phyloP scores from a whole-genome alignment of 2,329 filamentous ascomycete species.

The Fusarium phyllophilum region DNA sequence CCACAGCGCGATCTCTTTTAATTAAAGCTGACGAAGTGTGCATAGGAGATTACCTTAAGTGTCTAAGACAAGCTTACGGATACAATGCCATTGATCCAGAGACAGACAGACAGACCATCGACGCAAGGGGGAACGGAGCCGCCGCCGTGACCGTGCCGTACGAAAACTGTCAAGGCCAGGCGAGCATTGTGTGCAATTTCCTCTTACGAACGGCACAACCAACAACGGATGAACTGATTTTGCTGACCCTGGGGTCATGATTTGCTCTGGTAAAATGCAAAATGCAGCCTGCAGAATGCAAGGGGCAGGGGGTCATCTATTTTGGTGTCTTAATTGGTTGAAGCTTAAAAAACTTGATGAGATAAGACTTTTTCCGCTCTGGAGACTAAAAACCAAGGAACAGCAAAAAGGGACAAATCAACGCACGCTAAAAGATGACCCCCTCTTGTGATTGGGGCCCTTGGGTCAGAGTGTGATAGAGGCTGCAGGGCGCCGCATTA shows the following conservation, averaged over 20 bases:
- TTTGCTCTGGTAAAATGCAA: neutral
- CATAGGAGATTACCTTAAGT: neutral
- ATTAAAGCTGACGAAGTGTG: conserved; percentile 2
- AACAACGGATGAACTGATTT: conserved; percentile 19
- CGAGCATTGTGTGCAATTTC: neutral
- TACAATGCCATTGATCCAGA: conserved; percentile 8
- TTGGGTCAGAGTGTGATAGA: neutral
- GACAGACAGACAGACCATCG: neutral
- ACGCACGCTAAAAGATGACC: conserved; percentile 4
- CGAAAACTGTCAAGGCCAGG: neutral
- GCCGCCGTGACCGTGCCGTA: neutral
- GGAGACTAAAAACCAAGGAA: conserved; percentile 1
- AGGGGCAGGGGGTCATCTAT: neutral
- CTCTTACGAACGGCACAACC: neutral
- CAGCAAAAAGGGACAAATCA: neutral
- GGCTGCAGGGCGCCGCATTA: conserved; percentile 15
- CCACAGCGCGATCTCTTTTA: conserved; percentile 1
- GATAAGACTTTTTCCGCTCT: neutral
- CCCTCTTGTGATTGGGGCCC: neutral
- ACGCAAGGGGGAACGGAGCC: conserved; percentile 4
- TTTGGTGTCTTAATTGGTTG: conserved; percentile 4
- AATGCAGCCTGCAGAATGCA: neutral
- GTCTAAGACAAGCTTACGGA: conserved; percentile 7
- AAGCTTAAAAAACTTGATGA: conserved; percentile 14
- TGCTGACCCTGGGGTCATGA: neutral